Base-by-base conservation (phyloP, 768 basidiomycete genomes). In the Tephrocybe rancida region DNA sequence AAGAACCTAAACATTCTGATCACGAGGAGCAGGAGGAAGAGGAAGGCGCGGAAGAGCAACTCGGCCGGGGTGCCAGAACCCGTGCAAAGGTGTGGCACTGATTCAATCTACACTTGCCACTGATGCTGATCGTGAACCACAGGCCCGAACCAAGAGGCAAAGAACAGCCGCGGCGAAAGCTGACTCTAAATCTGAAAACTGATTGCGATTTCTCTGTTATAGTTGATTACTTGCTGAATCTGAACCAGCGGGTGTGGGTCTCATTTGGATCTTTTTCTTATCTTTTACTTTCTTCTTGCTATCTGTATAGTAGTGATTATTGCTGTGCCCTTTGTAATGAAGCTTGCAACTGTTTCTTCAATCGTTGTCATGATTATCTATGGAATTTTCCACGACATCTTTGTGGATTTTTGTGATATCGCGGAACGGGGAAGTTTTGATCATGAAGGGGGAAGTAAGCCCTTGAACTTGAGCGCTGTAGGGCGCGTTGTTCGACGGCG, bases 1-100 rank as follows among this genome's bases (percentile, higher is more conserved):
- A 47, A 5, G 57, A 54, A n/a, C 63, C 58, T 5, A 52, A 62
- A 18, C 34, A 25, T 21, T 52, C 62, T 8, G 63, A 62, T 26
- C 53, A 49, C 14, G 54, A 52, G 5, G 47, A 52, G n/a, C n/a
- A n/a, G 10, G 64, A 64, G n/a, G 67, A 65, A 22, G 64, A 64
- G 18, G 63, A 58, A 13, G 65, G 60, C 1, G 67, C 66, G n/a
- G 69, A 69, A 39, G 67, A 65, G 56, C 48, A 54, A n/a, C 55
- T 68, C 24, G 66, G 65, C n/a, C 59, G 67, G 7, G 69, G 69
- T 1, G 68, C 73, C 0, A 35, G 59, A 11, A 61, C 61, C 10
- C 58, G 64, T 7, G 60, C 64, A 18, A 61, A 59, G 59, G 64
- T 65, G 21, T 24, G 46, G 48, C 14, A n/a, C 18, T 25, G 19